A percentile compares a stretch with the other conserved stretches of the same genome.
phyloP scores from a whole-genome alignment of 768 basidiomycete species.

The Nidularia pulvinata region DNA sequence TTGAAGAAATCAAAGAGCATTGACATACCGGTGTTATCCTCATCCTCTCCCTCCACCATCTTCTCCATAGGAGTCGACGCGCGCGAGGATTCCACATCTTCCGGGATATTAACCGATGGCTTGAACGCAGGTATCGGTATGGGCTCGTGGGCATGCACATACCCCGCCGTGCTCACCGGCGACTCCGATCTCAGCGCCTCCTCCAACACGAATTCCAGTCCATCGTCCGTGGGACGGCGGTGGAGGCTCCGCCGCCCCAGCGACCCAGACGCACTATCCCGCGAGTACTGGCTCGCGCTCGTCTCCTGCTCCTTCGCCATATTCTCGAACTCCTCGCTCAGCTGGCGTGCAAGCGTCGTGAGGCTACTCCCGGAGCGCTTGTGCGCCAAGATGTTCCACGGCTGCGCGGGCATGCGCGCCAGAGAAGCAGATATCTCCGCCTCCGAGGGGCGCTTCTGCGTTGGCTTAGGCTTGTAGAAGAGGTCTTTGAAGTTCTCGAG shows the following conservation, averaged over 20 bases:
- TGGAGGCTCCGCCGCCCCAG: constrained; percentile 5
- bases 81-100: constrained; percentile 45
- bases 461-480: constrained; percentile 56
- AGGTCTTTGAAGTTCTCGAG: constrained; percentile 75
- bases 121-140: constrained; percentile 33
- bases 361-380: constrained; percentile 42
- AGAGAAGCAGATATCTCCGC: constrained; percentile 9
- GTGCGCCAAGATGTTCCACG: constrained; percentile 28
- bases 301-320: constrained; percentile 27
- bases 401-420: constrained; percentile 20
- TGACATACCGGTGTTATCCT: constrained; percentile 40
- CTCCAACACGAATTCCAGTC: constrained; percentile 36
- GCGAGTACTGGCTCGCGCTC: constrained; percentile 24
- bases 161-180: constrained; percentile 4
- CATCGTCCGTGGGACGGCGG: constrained; percentile 25
- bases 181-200: constrained; percentile 22
- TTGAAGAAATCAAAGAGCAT: too few species aligned
- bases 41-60: constrained; percentile 31
- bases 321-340: constrained; percentile 48
- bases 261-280: constrained; percentile 5
- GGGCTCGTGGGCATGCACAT: constrained; percentile 7
- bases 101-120: constrained; percentile 39
- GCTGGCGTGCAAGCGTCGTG: constrained; percentile 47
- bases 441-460: constrained; percentile 9
- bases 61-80: constrained; percentile 35